These are phyloP conservation scores for Leccinum subgranulosum DNA, from an alignment of 768 basidiomycete genomes.

Conservation along the genomic window DNA sequence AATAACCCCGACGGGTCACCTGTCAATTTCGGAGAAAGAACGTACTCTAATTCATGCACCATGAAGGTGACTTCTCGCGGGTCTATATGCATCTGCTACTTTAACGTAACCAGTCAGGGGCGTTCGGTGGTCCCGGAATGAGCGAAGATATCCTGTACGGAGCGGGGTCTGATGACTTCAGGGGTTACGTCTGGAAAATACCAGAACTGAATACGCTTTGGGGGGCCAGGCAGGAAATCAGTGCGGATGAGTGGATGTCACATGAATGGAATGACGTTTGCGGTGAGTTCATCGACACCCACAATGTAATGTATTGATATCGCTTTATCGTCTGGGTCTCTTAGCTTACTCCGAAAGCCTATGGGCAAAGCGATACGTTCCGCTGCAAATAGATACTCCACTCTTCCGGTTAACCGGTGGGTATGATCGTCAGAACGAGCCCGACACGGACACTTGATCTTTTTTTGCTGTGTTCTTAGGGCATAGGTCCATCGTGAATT, in stretches of 20 bases:
- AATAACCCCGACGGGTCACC: constrained; percentile 55
- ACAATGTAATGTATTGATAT: constrained; percentile 6
- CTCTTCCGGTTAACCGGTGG: constrained; percentile 57
- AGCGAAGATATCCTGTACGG: constrained; percentile 59
- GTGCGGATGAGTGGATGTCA: constrained; percentile 43
- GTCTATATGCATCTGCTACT: background rate
- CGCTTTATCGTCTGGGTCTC: constrained; percentile 3
- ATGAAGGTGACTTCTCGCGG: constrained; percentile 55
- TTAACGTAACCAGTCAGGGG: constrained; percentile 54
- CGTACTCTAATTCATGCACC: constrained; percentile 71
- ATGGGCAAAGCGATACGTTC: constrained; percentile 47
- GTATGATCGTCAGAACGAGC: constrained; percentile 3
- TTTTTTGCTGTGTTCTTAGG: constrained; percentile 36
- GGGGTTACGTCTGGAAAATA: constrained; percentile 75
- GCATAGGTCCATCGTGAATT: constrained; percentile 77
- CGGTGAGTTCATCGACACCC: constrained; percentile 25
- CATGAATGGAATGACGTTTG: constrained; percentile 28
- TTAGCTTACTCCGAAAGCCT: constrained; percentile 47
- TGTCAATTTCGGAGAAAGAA: constrained; percentile 42
- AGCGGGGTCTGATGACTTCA: constrained; percentile 83
- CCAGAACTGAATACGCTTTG: constrained; percentile 47
- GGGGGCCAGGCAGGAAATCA: constrained; percentile 45
- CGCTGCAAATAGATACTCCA: constrained; percentile 61
- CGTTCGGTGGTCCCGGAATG: constrained; percentile 62
- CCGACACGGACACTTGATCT: background rate